Evolutionary conservation across 306 rosid genomes (phyloP), one percentile per base, ranked within the genome.

Genomic region (Ammopiptanthus mongolicus): DNA sequence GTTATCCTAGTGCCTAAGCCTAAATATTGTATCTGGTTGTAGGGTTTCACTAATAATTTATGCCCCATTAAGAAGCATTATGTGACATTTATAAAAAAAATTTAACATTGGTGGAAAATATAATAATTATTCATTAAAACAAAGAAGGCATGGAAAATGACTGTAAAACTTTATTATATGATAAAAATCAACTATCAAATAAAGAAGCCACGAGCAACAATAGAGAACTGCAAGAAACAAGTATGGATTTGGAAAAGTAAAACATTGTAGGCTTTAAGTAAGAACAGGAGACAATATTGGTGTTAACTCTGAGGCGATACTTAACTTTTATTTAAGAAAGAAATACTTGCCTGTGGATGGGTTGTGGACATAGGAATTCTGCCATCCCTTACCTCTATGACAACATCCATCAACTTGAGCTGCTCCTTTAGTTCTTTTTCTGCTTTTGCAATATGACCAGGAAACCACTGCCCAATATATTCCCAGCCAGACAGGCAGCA

Each of bases 381-480:
- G 0, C 96, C 96, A 51, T 94, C 98, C 52, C 97, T 89, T 37
- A 94, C 93, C 83, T 94, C 98, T 25, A 94, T 90, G 55, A 94
- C 97, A 59, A 94, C 98, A 84, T 91, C 98, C 86, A 94, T 94
- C 85, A 90, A 84, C 87, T 83, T 91, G 75, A 94, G 87, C 64
- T 94, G 98, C 66, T 81, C 84, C 83, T 94, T 94, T 12, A 94
- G 88, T 65, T 94, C 97, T 78, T 91, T 91, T 65, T 94, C 98
- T 22, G 98, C 89, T 87, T 94, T 94, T 53, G 96, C 97, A 81
- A 94, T 94, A 82, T 94, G 98, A 66, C 98, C 98, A 31, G 98
- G 98, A 84, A 90, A 94, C 98, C 98, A 94, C 98, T 90, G 86
- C 69, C 73, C 81, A 89, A 72, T 72, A 63, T 4, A 48, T 58